Conservation (phyloP, 1,139 yeast species). For the Yamadazyma atlantica region DNA sequence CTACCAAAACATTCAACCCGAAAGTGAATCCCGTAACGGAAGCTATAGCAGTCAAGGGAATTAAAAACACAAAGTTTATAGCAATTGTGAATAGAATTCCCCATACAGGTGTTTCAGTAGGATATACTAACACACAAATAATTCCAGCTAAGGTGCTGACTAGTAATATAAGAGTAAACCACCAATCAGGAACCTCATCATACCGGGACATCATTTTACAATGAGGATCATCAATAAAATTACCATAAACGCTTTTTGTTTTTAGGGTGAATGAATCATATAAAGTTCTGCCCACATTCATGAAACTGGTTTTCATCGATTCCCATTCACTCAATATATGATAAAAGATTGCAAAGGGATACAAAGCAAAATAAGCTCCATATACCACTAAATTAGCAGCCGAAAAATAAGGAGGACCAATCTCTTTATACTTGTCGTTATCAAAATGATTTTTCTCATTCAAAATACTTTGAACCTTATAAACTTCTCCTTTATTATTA, state of each 20-base stretch:
- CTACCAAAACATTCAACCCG: constrained; percentile 59
- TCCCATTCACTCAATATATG: constrained; percentile 43
- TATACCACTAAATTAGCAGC: constrained; percentile 44
- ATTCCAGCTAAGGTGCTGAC: constrained; percentile 49
- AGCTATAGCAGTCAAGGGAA: constrained; percentile 50
- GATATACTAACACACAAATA: constrained; percentile 42
- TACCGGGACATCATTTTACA: constrained; percentile 54
- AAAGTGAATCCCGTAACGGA: constrained; percentile 54
- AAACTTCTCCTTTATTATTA: constrained; percentile 34
- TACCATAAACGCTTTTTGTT: constrained; percentile 47
- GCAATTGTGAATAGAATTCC: constrained; percentile 55
- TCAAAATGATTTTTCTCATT: constrained; percentile 33
- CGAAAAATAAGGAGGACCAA: constrained; percentile 45
- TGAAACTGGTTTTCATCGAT: constrained; percentile 42
- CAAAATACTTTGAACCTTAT: constrained; percentile 33
- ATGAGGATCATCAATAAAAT: constrained; percentile 54
- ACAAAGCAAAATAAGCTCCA: constrained; percentile 42
- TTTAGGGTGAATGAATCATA: constrained; percentile 27
- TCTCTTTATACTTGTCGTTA: constrained; percentile 25
- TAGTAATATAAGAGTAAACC: constrained; percentile 48
- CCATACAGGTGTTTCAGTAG: constrained; percentile 55
- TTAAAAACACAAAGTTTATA: constrained; percentile 52
- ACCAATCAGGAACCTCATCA: constrained; percentile 64
- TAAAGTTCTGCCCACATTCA: constrained; percentile 34
- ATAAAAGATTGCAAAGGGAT: constrained; percentile 44